Conservation (phyloP, 208 protist species). For the Crithidia thermophila region DNA sequence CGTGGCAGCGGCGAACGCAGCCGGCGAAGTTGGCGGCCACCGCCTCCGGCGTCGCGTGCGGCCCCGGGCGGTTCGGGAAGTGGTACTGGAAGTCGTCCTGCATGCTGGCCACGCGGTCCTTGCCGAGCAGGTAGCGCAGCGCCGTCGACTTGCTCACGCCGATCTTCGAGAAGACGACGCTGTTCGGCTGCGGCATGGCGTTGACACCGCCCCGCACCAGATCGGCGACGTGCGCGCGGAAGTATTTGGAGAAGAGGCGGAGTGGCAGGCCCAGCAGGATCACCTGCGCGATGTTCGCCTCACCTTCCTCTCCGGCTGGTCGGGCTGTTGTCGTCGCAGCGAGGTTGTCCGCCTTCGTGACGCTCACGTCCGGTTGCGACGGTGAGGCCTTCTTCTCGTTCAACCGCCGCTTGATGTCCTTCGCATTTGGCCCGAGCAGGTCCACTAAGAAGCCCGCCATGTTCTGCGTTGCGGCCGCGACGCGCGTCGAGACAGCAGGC, state of each 20-base stretch:
- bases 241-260: slow-evolving; percentile 69
- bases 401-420: slow-evolving; percentile 9
- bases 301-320: too few relatives aligned
- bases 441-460: slow-evolving; percentile 29
- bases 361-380: background rate
- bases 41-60: slow-evolving; percentile 1
- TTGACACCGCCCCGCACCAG: slow-evolving; percentile 63
- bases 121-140: slow-evolving; percentile 78
- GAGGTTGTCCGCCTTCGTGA: background rate
- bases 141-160: slow-evolving; percentile 88
- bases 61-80: slow-evolving; percentile 1
- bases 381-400: background rate
- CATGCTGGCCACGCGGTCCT: slow-evolving; percentile 27
- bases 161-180: slow-evolving; percentile 85
- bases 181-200: slow-evolving; percentile 89
- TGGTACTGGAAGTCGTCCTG: slow-evolving; percentile 19
- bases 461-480: slow-evolving; percentile 5
- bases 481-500: background rate
- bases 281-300: slow-evolving; percentile 69
- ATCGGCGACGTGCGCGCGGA: slow-evolving; percentile 38
- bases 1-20: slow-evolving; percentile 35
- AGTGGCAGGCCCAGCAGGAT: slow-evolving; percentile 84
- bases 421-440: slow-evolving; percentile 18
- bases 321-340: background rate
- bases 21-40: slow-evolving; percentile 30